Evolutionary conservation across 2,329 filamentous ascomycete species (phyloP).

Genomic region (Aspergillus glaucus): DNA sequence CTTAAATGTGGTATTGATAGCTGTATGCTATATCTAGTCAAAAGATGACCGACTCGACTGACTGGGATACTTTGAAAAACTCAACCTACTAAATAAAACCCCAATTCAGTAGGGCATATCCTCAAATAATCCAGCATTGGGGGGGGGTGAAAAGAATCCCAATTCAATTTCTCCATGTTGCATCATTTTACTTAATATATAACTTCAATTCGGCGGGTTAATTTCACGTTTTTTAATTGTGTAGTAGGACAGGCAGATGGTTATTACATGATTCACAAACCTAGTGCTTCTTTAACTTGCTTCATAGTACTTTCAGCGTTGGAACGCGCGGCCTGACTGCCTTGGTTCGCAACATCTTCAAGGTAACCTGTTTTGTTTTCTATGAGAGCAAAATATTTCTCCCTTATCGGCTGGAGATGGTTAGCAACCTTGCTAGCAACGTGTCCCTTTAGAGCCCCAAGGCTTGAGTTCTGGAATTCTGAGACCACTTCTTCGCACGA

Average conservation of each 20-base stretch:
- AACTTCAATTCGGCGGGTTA: background rate
- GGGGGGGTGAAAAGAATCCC: too few relatives aligned
- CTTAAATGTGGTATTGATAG: too few relatives aligned
- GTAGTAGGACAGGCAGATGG: too few relatives aligned
- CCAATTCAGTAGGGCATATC: too few relatives aligned
- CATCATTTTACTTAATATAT: too few relatives aligned
- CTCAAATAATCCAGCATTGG: too few relatives aligned
- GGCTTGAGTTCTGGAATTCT: slow-evolving; percentile 39
- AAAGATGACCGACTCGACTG: too few relatives aligned
- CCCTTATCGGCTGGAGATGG: slow-evolving; percentile 28
- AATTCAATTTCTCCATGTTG: too few relatives aligned
- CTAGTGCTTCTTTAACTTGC: slow-evolving; percentile 24
- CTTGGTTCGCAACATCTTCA: slow-evolving; percentile 25
- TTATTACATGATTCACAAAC: slow-evolving; percentile 16
- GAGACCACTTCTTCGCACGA: slow-evolving; percentile 42
- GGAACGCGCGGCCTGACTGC: slow-evolving; percentile 23
- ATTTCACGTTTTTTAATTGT: background rate
- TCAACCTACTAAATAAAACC: too few relatives aligned
- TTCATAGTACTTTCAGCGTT: slow-evolving; percentile 29
- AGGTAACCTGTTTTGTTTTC: slow-evolving; percentile 21
- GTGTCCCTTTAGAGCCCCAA: slow-evolving; percentile 58
- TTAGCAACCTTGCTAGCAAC: slow-evolving; percentile 46
- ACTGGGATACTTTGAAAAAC: too few relatives aligned
- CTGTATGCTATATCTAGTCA: too few relatives aligned
- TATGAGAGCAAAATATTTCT: slow-evolving; percentile 27